Evolutionary conservation across 2,329 filamentous ascomycete species (phyloP).

Genomic region (Sporothrix brasiliensis): DNA sequence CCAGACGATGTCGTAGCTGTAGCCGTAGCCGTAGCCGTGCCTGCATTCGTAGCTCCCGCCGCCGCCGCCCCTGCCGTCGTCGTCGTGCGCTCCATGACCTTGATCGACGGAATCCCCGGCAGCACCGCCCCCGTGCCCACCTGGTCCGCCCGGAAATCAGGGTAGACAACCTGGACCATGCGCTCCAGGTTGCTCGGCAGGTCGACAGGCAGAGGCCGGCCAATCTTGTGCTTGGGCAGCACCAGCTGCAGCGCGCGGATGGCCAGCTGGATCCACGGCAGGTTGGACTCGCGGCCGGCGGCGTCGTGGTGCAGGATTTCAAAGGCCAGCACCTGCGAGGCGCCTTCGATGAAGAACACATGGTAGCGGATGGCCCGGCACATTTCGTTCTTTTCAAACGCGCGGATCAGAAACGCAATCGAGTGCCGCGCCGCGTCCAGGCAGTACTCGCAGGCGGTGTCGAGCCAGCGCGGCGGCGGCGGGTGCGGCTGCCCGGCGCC

Average conservation of each 20-base stretch:
- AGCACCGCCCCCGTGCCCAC: conserved; percentile 9
- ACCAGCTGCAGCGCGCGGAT: conserved; percentile 32
- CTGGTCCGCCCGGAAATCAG: conserved; percentile 33
- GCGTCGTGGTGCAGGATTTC: conserved; percentile 30
- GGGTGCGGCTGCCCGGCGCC: conserved; percentile 25
- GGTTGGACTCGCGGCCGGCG: conserved; percentile 24
- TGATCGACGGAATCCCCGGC: conserved; percentile 10
- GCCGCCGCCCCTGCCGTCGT: too few relatives aligned
- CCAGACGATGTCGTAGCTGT: too few relatives aligned
- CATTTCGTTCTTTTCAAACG: conserved; percentile 32
- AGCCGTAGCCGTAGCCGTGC: too few relatives aligned
- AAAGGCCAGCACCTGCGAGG: conserved; percentile 33
- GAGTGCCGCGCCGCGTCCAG: conserved; percentile 33
- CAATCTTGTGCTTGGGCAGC: neutral
- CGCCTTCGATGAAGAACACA: conserved; percentile 36
- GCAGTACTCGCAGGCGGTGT: conserved; percentile 35
- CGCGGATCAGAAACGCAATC: conserved; percentile 32
- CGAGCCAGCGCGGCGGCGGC: conserved; percentile 34
- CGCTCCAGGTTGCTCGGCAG: conserved; percentile 32
- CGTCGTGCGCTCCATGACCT: neutral
- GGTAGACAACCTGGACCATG: conserved; percentile 35
- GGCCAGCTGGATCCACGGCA: conserved; percentile 34
- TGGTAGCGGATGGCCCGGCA: conserved; percentile 33
- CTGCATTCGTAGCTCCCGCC: too few relatives aligned
- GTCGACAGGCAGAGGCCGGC: conserved; percentile 23